Conservation (phyloP, 495 filamentous ascomycete genomes). For the Hypomontagnella monticulosa region DNA sequence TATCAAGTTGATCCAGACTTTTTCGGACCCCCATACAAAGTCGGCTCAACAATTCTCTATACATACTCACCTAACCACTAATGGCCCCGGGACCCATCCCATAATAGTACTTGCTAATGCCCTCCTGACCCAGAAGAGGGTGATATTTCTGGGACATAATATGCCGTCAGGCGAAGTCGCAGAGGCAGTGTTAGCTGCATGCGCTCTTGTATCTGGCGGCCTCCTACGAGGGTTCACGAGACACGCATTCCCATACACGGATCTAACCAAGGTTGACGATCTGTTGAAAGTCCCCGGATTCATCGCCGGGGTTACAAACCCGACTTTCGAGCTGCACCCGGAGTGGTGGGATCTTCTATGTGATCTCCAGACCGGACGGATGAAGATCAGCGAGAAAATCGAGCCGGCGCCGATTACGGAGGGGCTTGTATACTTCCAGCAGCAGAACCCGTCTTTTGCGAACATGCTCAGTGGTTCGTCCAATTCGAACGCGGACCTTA, state of each 20-base stretch:
- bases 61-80: slow-evolving; percentile 93
- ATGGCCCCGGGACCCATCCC: slow-evolving; percentile 79
- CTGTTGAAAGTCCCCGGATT: slow-evolving; percentile 95
- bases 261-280: slow-evolving; percentile 97
- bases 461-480: slow-evolving; percentile 57
- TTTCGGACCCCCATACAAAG: slow-evolving; percentile 80
- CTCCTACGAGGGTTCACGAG: slow-evolving; percentile 93
- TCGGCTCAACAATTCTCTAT: slow-evolving; percentile 85
- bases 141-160: slow-evolving; percentile 95
- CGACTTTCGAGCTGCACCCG: slow-evolving; percentile 90
- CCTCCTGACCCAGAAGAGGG: slow-evolving; percentile 93
- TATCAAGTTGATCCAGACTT: slow-evolving; percentile 95
- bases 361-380: slow-evolving; percentile 88
- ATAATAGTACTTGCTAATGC: slow-evolving; percentile 82
- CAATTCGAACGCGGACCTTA: slow-evolving; percentile 67
- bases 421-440: slow-evolving; percentile 84
- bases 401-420: slow-evolving; percentile 81
- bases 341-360: slow-evolving; percentile 99
- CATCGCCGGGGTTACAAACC: slow-evolving; percentile 97
- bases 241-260: slow-evolving; percentile 98
- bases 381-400: slow-evolving; percentile 89
- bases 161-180: slow-evolving; percentile 93
- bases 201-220: slow-evolving; percentile 92
- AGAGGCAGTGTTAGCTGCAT: slow-evolving; percentile 93
- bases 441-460: slow-evolving; percentile 71